Percentiles rank a stretch among this genome's conserved stretches.
These are phyloP conservation scores for Cladosporium sp. DNA, from an alignment of 2,329 filamentous ascomycete species.

Conservation along the genomic window DNA sequence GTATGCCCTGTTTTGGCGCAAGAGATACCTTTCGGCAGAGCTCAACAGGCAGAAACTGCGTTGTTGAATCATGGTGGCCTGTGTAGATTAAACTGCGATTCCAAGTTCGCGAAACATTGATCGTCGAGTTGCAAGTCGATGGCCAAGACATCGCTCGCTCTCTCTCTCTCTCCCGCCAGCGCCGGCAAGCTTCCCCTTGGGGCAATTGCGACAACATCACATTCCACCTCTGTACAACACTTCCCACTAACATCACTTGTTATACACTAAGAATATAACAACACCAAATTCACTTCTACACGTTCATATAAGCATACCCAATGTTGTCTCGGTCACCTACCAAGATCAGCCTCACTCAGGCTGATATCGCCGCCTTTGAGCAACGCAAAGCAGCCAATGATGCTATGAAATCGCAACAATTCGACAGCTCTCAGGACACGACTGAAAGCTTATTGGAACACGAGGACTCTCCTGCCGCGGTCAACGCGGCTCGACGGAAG, in stretches of 20 bases:
- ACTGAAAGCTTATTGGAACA: conserved; percentile 13
- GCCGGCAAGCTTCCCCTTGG: conserved; percentile 18
- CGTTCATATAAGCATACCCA: not conserved
- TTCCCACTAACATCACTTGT: no score
- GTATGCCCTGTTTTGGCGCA: conserved; percentile 24
- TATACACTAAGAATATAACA: not conserved
- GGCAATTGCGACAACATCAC: conserved; percentile 13
- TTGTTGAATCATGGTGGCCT: conserved; percentile 11
- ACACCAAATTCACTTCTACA: not conserved
- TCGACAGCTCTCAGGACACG: conserved; percentile 17
- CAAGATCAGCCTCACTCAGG: conserved; percentile 37
- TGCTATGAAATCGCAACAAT: conserved; percentile 21
- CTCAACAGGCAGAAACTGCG: conserved; percentile 16
- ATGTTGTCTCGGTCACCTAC: conserved; percentile 41
- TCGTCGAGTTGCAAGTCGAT: not conserved
- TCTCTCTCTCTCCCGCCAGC: not conserved
- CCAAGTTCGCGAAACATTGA: conserved; percentile 4
- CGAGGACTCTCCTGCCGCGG: conserved; percentile 16
- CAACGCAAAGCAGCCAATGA: conserved; percentile 34
- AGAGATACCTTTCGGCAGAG: conserved; percentile 23
- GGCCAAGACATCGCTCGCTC: conserved; percentile 7
- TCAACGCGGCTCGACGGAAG: conserved; percentile 8
- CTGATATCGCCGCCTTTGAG: conserved; percentile 37
- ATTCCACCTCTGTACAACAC: not conserved
- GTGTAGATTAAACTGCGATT: not conserved